Evolutionary conservation across 306 rosid species (phyloP).

Genomic region (Lotus japonicus): DNA sequence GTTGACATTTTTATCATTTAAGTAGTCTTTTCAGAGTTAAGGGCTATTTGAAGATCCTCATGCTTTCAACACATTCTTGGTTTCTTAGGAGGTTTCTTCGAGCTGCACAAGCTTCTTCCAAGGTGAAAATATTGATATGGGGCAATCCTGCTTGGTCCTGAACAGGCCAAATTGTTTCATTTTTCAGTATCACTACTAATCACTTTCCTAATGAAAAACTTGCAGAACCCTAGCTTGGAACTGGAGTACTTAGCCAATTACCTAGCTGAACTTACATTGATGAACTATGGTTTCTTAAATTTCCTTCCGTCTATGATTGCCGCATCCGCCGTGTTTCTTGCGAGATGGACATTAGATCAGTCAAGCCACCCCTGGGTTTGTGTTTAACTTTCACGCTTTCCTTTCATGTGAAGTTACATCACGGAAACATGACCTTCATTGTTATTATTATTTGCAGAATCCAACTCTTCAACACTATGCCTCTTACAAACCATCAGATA

Average conservation of each 20-base stretch:
- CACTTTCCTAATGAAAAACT: conserved; percentile 7
- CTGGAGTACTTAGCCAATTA: conserved; percentile 83
- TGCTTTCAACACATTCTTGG: conserved; percentile 2
- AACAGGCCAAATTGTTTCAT: conserved; percentile 8
- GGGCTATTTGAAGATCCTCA: conserved; percentile 9
- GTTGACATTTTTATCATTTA: not conserved
- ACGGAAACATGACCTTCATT: conserved; percentile 4
- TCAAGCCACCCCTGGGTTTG: conserved; percentile 90
- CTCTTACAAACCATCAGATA: conserved; percentile 58
- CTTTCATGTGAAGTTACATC: not conserved
- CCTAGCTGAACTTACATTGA: conserved; percentile 70
- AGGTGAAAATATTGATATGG: conserved; percentile 41
- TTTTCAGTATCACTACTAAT: conserved; percentile 5
- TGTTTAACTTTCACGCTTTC: conserved; percentile 18
- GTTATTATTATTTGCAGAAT: conserved; percentile 40
- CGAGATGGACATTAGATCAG: conserved; percentile 85
- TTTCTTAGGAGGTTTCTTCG: conserved; percentile 81
- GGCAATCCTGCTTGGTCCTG: conserved; percentile 13
- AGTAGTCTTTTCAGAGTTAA: not conserved
- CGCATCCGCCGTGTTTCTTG: conserved; percentile 90
- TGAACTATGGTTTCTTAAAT: conserved; percentile 66
- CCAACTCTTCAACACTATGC: conserved; percentile 76
- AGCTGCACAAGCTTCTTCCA: conserved; percentile 81
- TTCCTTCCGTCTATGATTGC: conserved; percentile 79
- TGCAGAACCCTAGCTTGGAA: conserved; percentile 74